phyloP scores from a whole-genome alignment of 2,329 filamentous ascomycete species.

The Fusarium scirpi region DNA sequence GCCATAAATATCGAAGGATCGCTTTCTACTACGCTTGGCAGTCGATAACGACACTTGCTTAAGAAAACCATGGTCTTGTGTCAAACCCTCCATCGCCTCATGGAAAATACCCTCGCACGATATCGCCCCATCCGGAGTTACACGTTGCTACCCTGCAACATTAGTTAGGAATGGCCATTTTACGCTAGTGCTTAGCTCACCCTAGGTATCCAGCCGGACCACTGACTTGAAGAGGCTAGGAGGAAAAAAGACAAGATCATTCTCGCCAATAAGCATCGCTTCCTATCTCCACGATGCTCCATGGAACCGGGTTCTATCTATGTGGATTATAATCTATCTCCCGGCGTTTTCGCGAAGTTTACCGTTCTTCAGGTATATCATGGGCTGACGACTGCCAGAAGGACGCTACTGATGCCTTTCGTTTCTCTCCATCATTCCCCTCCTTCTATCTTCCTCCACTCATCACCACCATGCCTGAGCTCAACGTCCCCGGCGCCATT shows the following conservation, averaged over 20 bases:
- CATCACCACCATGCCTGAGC: neutral
- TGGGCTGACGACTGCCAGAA: neutral
- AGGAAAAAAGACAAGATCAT: accelerated
- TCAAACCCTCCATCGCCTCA: neutral
- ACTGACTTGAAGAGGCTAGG: neutral
- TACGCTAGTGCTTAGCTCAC: neutral
- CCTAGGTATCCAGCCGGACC: neutral
- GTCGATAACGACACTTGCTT: accelerated
- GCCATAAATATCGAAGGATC: neutral
- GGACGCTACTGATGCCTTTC: neutral
- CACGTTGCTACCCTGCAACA: neutral
- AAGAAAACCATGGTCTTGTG: accelerated
- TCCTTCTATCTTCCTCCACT: accelerated
- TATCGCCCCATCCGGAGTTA: neutral
- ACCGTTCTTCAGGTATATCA: neutral
- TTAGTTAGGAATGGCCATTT: neutral
- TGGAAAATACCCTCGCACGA: neutral
- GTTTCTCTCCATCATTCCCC: neutral
- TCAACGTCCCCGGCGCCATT: neutral
- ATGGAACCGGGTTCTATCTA: accelerated
- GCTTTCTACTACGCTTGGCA: accelerated
- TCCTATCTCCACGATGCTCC: neutral
- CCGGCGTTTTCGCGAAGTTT: neutral
- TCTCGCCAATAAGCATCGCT: neutral
- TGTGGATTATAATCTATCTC: neutral